phyloP scores from a whole-genome alignment of 768 basidiomycete genomes.

The Daedaleopsis nitida region DNA sequence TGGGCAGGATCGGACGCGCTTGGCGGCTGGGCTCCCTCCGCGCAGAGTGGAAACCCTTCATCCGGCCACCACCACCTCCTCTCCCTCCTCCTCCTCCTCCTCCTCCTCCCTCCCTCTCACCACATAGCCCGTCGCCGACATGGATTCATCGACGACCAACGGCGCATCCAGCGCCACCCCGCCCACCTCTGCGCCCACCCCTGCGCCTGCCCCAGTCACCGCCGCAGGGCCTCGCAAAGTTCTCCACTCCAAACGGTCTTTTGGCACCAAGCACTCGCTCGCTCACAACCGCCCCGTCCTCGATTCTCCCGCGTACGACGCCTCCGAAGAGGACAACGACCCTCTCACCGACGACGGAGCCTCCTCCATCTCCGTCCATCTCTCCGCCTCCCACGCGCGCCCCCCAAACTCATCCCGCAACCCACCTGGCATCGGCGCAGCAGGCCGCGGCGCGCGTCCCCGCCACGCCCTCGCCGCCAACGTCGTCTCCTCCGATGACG shows the following conservation, averaged over 20 bases:
- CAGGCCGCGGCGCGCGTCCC: slow-evolving; percentile 10
- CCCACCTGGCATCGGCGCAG: slow-evolving; percentile 4
- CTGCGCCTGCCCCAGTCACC: not conserved
- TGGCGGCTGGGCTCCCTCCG: not conserved
- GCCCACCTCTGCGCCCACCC: not conserved
- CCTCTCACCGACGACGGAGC: slow-evolving; percentile 75
- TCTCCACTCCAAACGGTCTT: slow-evolving; percentile 57
- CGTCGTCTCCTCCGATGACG: slow-evolving; percentile 66
- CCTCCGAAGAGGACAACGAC: slow-evolving; percentile 89
- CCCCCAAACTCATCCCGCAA: slow-evolving; percentile 24
- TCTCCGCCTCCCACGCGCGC: slow-evolving; percentile 19
- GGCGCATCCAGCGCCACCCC: slow-evolving; percentile 1
- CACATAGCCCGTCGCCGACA: slow-evolving; percentile 4
- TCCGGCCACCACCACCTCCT: not conserved
- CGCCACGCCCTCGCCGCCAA: slow-evolving; percentile 25
- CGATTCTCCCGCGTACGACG: slow-evolving; percentile 37
- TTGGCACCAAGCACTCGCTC: slow-evolving; percentile 46
- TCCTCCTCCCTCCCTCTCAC: not conserved
- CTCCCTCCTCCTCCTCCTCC: not conserved
- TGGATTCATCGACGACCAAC: slow-evolving; percentile 11
- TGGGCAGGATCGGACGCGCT: not conserved
- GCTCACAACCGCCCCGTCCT: slow-evolving; percentile 22
- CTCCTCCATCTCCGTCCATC: slow-evolving; percentile 51
- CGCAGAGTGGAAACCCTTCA: not conserved
- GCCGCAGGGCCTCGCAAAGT: slow-evolving; percentile 19